Base-by-base conservation (phyloP, 257 asterid genomes). In the Thymus mandschuricus region DNA sequence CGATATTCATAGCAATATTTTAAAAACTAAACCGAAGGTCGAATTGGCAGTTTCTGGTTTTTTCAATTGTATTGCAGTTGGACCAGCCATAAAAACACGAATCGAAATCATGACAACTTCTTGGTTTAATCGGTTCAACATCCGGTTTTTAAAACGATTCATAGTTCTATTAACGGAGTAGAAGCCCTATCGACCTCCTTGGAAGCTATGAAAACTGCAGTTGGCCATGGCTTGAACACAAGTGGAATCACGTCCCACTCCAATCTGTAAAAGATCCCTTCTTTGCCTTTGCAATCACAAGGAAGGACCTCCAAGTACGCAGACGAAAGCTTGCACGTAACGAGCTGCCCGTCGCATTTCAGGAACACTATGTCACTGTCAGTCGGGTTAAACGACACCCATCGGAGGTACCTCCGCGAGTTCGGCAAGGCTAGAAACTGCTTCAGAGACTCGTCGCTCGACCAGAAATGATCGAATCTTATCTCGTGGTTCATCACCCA, bases 201-300 rank as follows among this genome's bases (percentile, higher is more conserved):
- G 38, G 59, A 74, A 44, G 43, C 28, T 10, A 55, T 21, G 43
- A 45, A 31, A 34, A 66, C 55, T 0, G 60, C 31, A 7, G 78
- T 66, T 3, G 68, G 78, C 78, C 68, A 74, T 9, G 73, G 68
- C 67, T 57, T 35, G 1, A 66, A 66, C 8, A 74, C 63, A 13
- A 57, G 68, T 33, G 72, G 72, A 0, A 57, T 31, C 3, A 73
- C 77, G 56, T 73, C 77, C 72, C 66, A 73, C 11, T 73, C 77
- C 43, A 52, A 33, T 33, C 72, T 73, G 60, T 56, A 73, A 55
- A 73, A 73, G 6, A 33, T 45, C 8, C 60, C 78, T 31, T 73
- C 43, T 65, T 33, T 35, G 13, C 8, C 27, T 1, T 73, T 67
- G 1, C 2, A 11, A 12, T 5, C 21, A 44, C 71, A 64, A 54